Base-by-base conservation (phyloP, 345 rosid species). In the Eutrema yunnanense region DNA sequence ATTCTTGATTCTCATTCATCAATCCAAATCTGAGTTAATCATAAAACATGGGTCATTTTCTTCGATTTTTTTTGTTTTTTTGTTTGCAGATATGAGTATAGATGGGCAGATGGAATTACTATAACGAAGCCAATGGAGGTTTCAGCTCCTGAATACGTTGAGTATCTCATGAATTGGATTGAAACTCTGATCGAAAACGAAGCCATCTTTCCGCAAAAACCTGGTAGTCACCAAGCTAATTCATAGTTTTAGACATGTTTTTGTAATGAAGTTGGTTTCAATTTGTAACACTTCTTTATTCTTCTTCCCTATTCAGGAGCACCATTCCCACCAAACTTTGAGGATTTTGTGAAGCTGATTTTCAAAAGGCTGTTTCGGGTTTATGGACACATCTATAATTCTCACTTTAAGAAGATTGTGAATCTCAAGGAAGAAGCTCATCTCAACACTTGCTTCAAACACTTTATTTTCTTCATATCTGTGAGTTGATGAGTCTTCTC, bases 401-500 rank as follows among this genome's bases (percentile, higher is more conserved):
- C 90, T 53, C 98, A 94, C 79, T 86, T 94, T 77, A 85, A 84
- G 74, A 89, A 82, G 71, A 84, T 94, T 71, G 92, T 89, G 74
- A 70, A 82, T 76, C 86, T 89, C 43, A 81, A 86, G 75, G 96
- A 84, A 81, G 97, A 94, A 78, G 95, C 97, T 54, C 96, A 94
- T 83, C 82, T 94, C 77, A 91, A 94, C 74, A 91, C 97, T 49
- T 91, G 98, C 84, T 91, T 94, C 84, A 86, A 94, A 81, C 92
- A 91, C 79, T 88, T 91, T 64, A 82, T 94, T 69, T 80, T 89
- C 68, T 94, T 94, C 69, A 79, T 92, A 43, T 73, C 76, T 69
- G 98, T 94, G 82, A 91, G 95, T 81, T 53, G 59, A 65, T 49
- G 60, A 65, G 48, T 42, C 12, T 16, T 65, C 16, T 38, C 6